Percentiles rank a stretch among this genome's conserved stretches.
Evolutionary conservation across 805 yeast species (phyloP).

Genomic region (Trichomonascus vanleenenianus): DNA sequence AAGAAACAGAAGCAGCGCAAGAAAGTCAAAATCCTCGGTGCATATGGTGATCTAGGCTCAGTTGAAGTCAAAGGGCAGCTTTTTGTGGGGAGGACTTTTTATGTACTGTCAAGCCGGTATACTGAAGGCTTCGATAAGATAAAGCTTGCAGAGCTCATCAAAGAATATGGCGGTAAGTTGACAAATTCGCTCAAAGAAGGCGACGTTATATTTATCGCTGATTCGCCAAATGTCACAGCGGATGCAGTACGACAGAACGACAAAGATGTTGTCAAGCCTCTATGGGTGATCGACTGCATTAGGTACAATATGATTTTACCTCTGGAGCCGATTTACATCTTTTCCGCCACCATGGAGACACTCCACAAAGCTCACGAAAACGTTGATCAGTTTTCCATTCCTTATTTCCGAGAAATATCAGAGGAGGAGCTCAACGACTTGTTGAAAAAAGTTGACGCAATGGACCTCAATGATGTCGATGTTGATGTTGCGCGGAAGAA

Average conservation of each 20-base stretch:
- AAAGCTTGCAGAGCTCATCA: slow-evolving; percentile 18
- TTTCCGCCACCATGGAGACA: slow-evolving; percentile 17
- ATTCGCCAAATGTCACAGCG: slow-evolving; percentile 30
- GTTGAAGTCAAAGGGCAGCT: slow-evolving; percentile 11
- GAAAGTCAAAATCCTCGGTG: neutral
- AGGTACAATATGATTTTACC: slow-evolving; percentile 34
- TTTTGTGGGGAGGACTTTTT: slow-evolving; percentile 19
- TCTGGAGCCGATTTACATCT: slow-evolving; percentile 43
- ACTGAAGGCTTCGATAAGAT: slow-evolving; percentile 16
- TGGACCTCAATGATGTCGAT: slow-evolving; percentile 2
- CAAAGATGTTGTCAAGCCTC: slow-evolving; percentile 55
- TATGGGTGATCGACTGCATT: slow-evolving; percentile 69
- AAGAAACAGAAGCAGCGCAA: slow-evolving; percentile 21
- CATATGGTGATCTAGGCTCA: slow-evolving; percentile 2
- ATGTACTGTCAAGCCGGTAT: slow-evolving; percentile 21
- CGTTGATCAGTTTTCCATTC: slow-evolving; percentile 58
- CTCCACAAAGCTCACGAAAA: slow-evolving; percentile 25
- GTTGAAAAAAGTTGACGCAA: slow-evolving; percentile 12
- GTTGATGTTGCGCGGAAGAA: neutral
- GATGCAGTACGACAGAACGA: slow-evolving; percentile 35
- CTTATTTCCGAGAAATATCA: slow-evolving; percentile 31
- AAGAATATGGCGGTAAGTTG: slow-evolving; percentile 25
- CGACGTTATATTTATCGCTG: neutral
- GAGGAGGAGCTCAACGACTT: slow-evolving; percentile 18
- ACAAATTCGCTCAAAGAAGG: slow-evolving; percentile 9